phyloP scores from a whole-genome alignment of 257 asterid genomes.

The Leptodermis oblonga region DNA sequence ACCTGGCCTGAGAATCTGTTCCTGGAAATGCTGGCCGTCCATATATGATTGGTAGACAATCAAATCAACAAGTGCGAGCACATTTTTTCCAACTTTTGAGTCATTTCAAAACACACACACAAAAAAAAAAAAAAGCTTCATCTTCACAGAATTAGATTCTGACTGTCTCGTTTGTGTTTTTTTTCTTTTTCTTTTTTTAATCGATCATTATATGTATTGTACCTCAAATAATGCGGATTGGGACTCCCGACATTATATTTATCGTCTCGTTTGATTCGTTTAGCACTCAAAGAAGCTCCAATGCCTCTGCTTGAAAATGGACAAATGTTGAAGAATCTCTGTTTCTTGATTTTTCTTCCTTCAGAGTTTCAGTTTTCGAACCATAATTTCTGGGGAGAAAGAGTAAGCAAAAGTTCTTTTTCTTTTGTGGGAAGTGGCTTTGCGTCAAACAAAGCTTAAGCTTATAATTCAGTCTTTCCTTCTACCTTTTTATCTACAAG shows the following conservation, averaged over 20 bases:
- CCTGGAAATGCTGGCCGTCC: background rate
- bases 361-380: background rate
- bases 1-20: background rate
- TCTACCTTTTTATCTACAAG: slow-evolving; percentile 16
- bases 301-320: background rate
- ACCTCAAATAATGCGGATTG: too few species aligned
- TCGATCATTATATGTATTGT: too few species aligned
- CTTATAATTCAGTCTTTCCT: background rate
- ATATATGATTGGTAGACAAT: background rate
- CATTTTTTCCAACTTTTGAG: too few species aligned
- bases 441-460: slow-evolving; percentile 9
- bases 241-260: too few species aligned
- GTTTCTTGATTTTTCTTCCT: too few species aligned
- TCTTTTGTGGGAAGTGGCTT: background rate
- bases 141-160: background rate
- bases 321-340: background rate
- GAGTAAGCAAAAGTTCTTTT: background rate
- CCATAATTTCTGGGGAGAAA: background rate
- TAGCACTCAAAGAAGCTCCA: background rate
- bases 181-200: too few species aligned
- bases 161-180: too few species aligned
- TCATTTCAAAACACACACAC: too few species aligned
- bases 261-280: background rate
- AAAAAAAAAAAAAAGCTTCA: background rate
- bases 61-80: too few species aligned